These are phyloP conservation scores for Chalaropsis ovoidea DNA, from an alignment of 2,329 filamentous ascomycete genomes.

Conservation along the genomic window DNA sequence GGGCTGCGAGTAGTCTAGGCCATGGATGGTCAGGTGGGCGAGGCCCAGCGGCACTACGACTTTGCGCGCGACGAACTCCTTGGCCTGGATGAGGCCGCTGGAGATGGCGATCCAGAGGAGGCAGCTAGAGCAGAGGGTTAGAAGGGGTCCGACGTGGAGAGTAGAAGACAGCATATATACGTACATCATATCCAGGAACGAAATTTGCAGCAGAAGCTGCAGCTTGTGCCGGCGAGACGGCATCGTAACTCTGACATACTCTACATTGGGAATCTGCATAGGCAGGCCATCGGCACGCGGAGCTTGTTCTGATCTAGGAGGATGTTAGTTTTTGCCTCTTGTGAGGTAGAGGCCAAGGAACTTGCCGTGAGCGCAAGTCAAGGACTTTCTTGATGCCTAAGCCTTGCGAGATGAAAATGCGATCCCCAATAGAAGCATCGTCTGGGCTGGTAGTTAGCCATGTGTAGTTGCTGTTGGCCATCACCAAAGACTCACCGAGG, in stretches of 20 bases:
- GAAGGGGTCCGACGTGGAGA: conserved; percentile 45
- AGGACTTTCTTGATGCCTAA: conserved; percentile 62
- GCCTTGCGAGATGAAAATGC: conserved; percentile 46
- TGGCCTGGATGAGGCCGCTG: conserved; percentile 58
- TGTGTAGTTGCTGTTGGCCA: neutral
- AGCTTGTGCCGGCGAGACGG: conserved; percentile 18
- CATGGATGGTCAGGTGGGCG: conserved; percentile 57
- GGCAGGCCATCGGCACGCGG: conserved; percentile 15
- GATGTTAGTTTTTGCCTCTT: neutral
- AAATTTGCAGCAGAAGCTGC: conserved; percentile 21
- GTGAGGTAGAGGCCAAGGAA: neutral
- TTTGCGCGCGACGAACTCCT: conserved; percentile 56
- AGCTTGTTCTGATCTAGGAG: conserved; percentile 7
- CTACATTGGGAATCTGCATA: conserved; percentile 2
- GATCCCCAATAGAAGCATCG: conserved; percentile 59
- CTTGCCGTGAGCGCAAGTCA: conserved; percentile 66
- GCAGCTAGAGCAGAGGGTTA: conserved; percentile 30
- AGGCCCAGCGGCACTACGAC: conserved; percentile 66
- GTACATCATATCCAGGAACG: conserved; percentile 23
- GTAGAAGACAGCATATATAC: neutral
- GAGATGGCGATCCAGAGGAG: conserved; percentile 48
- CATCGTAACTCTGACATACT: conserved; percentile 7
- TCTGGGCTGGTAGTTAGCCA: conserved; percentile 38
- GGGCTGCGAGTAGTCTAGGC: conserved; percentile 54
- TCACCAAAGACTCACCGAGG: conserved; percentile 37